These are phyloP conservation scores for Trichoderma harzianum DNA, from an alignment of 2,329 filamentous ascomycete genomes.

Conservation along the genomic window DNA sequence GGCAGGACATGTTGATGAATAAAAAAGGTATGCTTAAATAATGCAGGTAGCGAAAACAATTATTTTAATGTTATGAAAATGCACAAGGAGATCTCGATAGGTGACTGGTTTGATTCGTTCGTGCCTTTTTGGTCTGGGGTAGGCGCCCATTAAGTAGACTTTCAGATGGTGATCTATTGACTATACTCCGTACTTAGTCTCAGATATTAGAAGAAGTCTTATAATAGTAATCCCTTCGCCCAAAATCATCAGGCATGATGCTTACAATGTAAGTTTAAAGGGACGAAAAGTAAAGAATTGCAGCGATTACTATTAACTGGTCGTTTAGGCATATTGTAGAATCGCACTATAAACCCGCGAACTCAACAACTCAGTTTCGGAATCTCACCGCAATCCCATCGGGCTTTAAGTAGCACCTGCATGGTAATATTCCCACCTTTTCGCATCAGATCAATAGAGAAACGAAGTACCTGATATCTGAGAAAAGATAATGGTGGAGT, in stretches of 20 bases:
- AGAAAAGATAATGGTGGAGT: too few species aligned
- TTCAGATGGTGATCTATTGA: too few species aligned
- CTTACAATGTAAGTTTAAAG: background rate
- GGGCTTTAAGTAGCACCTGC: background rate
- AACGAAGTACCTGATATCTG: background rate
- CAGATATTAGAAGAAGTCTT: background rate
- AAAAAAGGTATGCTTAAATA: background rate
- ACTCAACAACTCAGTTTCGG: background rate
- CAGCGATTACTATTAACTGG: background rate
- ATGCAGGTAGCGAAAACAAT: background rate
- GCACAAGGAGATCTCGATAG: too few species aligned
- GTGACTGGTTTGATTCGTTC: too few species aligned
- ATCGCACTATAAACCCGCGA: background rate
- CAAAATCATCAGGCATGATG: background rate
- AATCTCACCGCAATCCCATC: background rate
- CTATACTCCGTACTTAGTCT: background rate
- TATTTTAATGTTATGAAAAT: background rate
- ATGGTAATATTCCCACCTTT: background rate
- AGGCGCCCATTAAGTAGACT: too few species aligned
- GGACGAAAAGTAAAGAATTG: background rate
- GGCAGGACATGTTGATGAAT: background rate
- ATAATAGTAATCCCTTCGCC: background rate
- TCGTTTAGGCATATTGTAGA: background rate
- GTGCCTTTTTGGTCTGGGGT: too few species aligned
- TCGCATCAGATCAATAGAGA: background rate